Evolutionary conservation across 2,329 filamentous ascomycete genomes (phyloP), one percentile per base, ranked within the genome.

Genomic region (Penicillium sp.): DNA sequence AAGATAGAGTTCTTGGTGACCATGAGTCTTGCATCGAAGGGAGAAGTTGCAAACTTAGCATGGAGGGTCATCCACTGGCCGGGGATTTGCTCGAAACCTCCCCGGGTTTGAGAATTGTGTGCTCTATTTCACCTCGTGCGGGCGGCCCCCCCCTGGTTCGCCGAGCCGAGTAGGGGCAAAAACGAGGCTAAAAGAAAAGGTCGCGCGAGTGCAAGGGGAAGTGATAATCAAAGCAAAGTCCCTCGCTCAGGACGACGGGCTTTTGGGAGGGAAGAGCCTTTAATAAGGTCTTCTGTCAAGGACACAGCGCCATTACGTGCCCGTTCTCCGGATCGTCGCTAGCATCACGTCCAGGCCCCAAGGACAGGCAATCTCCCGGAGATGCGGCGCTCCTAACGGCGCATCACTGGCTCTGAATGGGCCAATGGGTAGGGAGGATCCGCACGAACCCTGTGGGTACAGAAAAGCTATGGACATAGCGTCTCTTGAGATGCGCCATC

Each of bases 401-500:
- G 43, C 46, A 49, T 54, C 51, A 46, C 47, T 31, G 49, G 47
- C 45, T 47, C 45, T 24, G 39, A 50, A 41, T 26, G 46, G 52
- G 49, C 62, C 65, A 70, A 68, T 70, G 47, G 59, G 44, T 46
- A 48, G 26, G 41, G n/a, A 45, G 38, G 31, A 29, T 38, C 43
- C 52, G 54, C 45, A 60, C 52, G 54, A 63, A 63, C 51, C 46
- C 54, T 56, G 58, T 63, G 56, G 58, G 50, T 59, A 61, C 49
- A 45, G 48, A 62, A 49, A 62, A 54, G 57, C 55, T 59, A 63
- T 57, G 58, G 54, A 53, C 50, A 62, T 62, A 61, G 62, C 60
- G 62, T 49, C 52, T 48, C 51, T 43, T 42, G 16, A 44, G 46
- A 48, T 42, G 42, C 36, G 23, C 48, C 43, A 23, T 44, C 38